Conservation (phyloP, 768 basidiomycete genomes). For the Trametes maxima region DNA sequence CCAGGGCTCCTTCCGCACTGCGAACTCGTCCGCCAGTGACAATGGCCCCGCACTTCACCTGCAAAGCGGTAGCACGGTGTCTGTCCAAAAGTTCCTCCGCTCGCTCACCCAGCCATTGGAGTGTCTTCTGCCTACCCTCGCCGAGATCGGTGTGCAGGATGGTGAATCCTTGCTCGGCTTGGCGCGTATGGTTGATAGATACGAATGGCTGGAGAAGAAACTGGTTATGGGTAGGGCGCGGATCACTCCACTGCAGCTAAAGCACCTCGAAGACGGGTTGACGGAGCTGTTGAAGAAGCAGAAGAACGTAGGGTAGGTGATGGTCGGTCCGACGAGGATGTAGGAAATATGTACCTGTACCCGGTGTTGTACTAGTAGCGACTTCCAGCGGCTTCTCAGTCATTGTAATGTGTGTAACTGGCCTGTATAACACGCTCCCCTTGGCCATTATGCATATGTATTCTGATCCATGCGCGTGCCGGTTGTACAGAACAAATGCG, state of each 20-base stretch:
- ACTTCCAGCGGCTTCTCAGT: background rate
- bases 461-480: too few species aligned
- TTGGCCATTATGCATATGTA: too few species aligned
- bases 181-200: background rate
- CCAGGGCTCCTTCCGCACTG: background rate
- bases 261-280: conserved; percentile 3
- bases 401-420: background rate
- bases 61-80: background rate
- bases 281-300: background rate
- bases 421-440: too few species aligned
- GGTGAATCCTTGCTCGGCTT: background rate
- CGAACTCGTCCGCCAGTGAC: background rate
- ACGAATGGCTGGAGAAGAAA: background rate
- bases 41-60: too few species aligned
- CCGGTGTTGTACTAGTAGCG: background rate
- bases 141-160: background rate
- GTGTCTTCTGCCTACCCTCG: background rate
- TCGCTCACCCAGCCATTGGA: conserved; percentile 7
- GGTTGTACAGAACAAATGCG: too few species aligned
- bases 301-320: background rate
- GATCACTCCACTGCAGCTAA: background rate
- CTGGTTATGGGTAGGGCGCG: background rate
- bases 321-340: background rate
- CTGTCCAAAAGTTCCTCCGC: background rate
- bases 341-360: background rate